Evolutionary conservation across 1,139 yeast species (phyloP).

Genomic region (Debaryomyces sp.): DNA sequence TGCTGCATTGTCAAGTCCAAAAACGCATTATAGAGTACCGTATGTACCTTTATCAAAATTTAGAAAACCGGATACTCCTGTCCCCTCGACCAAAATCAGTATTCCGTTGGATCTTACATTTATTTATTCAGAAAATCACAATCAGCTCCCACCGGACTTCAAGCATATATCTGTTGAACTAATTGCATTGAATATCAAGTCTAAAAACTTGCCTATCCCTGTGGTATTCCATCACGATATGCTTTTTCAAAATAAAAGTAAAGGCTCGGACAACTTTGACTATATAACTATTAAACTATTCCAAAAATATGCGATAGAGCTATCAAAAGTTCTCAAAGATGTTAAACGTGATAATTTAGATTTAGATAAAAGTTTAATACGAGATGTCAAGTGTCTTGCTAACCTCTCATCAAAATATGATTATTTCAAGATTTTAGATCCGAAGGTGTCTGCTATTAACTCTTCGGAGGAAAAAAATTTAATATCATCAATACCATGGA

Average conservation of each 20-base stretch:
- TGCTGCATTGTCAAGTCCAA: conserved; percentile 36
- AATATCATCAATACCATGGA: conserved; percentile 25
- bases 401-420: conserved; percentile 32
- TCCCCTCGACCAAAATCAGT: conserved; percentile 17
- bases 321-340: conserved; percentile 29
- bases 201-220: conserved; percentile 39
- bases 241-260: conserved; percentile 37
- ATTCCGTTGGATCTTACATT: conserved; percentile 35
- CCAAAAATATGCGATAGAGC: conserved; percentile 34
- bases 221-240: conserved; percentile 39
- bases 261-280: conserved; percentile 35
- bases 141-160: conserved; percentile 30
- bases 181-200: conserved; percentile 33
- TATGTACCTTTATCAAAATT: conserved; percentile 22
- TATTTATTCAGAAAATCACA: conserved; percentile 21
- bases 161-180: conserved; percentile 34
- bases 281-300: conserved; percentile 32
- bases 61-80: conserved; percentile 10
- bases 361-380: conserved; percentile 27
- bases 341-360: conserved; percentile 27
- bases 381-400: conserved; percentile 38
- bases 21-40: conserved; percentile 25
- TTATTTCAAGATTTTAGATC: conserved; percentile 21
- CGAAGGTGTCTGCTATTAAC: conserved; percentile 11
- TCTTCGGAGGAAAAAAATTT: conserved; percentile 6